Base-by-base conservation (phyloP, 345 rosid genomes). In the Populus davidiana region DNA sequence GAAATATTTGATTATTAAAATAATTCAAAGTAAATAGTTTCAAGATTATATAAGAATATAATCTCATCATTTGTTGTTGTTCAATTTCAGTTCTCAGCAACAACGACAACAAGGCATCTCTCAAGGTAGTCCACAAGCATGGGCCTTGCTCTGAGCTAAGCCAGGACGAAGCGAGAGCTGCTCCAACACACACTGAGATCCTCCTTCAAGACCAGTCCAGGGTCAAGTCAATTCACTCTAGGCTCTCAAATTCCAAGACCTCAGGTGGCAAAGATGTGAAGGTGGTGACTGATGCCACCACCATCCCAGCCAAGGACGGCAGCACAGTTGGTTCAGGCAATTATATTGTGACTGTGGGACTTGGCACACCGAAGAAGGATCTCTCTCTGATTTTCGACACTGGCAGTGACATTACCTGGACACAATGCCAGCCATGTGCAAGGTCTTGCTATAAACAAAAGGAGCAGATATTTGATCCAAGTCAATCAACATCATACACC, bases 231-330 rank as follows among this genome's bases (percentile, higher is more conserved):
- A 91, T 94, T 79, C 93, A 85, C 75, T 81, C 91, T 0, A 88
- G 67, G 67, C 54, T 90, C 16, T 79, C 89, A 6, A 75, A 76
- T 35, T 75, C 68, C 63, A 69, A 39, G 2, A 78, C 78, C 21
- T 36, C 31, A 0, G 41, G 31, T 1, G 33, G 8, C 8, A 25
- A 70, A 8, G 78, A 82, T 8, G 69, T 85, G 56, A 50, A 70
- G 62, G 49, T 66, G 73, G 49, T 66, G 73, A 81, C 85, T 4
- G 85, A 82, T 17, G 38, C 88, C 6, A 69, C 86, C 49, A 83
- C 67, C 17, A 70, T 94, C 20, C 97, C 97, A 0, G 95, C 88
- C 27, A 86, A 83, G 80, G 86, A 86, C 14, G 98, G 98, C 1
- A 81, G 84, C 52, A 71, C 79, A 0, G 39, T 91, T 8, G 82